Base-by-base conservation (phyloP, 2,329 filamentous ascomycete genomes). In the Phialophora chinensis region DNA sequence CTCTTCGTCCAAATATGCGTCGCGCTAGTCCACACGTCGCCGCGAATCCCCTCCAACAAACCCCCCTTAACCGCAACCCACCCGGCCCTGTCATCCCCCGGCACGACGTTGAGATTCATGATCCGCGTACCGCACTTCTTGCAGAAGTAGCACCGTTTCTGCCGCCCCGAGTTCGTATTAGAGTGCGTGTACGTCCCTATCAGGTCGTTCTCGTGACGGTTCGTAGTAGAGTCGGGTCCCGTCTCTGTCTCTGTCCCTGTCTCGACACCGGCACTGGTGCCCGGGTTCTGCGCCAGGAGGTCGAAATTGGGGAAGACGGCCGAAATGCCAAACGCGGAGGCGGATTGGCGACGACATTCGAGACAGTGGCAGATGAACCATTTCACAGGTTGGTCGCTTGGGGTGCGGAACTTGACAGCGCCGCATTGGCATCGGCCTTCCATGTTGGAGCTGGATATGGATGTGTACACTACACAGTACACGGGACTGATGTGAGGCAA, bases 321-420 rank as follows among this genome's bases (percentile, higher is more conserved):
- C 42, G 87, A 88, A 35, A 88, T 86, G 31, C 88, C 89, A 76
- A 89, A 91, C 1, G 89, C 87, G 7, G 87, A 88, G 62, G 86
- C 59, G n/a, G 87, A 87, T 78, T 91, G 89, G 65, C 85, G 83
- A 56, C 86, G 84, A 76, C 89, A 91, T 74, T 88, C 84, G 63
- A 81, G 78, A 76, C 90, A 91, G 78, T 91, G 90, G 78, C 89
- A 91, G 74, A 91, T 87, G 76, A 89, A 91, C 59, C 91, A 79
- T n/a, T 84, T 85, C 52, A 90, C 77, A 0, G 89, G 89, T 65
- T 84, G 80, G 3, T 82, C 76, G 0, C 84, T 77, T 0, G 89
- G 87, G 33, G 88, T 90, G 68, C 80, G 85, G 80, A 91, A 91
- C 44, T 75, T 73, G 61, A 91, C 83, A 17, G 83, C 78, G 60